These are phyloP conservation scores for Cyberlindnera subsufficiens DNA, from an alignment of 805 yeast genomes.

Conservation along the genomic window DNA sequence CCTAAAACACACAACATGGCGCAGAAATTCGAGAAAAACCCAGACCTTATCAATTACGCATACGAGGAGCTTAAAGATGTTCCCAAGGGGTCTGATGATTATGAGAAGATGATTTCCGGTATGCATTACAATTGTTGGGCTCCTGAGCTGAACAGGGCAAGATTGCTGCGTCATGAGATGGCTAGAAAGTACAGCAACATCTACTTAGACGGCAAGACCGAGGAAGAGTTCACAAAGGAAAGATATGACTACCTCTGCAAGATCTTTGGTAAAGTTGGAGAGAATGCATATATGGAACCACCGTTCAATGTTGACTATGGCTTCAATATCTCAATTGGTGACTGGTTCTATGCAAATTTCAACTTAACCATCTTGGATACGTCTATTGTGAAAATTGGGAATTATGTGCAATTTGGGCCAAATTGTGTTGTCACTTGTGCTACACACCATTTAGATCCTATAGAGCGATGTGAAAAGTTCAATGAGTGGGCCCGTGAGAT, in stretches of 20 bases:
- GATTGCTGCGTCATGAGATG: slow-evolving; percentile 23
- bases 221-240: slow-evolving; percentile 31
- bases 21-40: slow-evolving; percentile 23
- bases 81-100: slow-evolving; percentile 30
- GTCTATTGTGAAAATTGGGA: slow-evolving; percentile 54
- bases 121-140: slow-evolving; percentile 35
- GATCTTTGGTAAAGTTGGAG: slow-evolving; percentile 42
- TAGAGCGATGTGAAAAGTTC: slow-evolving; percentile 27
- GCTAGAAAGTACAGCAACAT: slow-evolving; percentile 24
- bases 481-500: slow-evolving; percentile 53
- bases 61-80: slow-evolving; percentile 17
- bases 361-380: slow-evolving; percentile 50
- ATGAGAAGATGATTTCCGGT: slow-evolving; percentile 52
- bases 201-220: slow-evolving; percentile 22
- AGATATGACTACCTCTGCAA: slow-evolving; percentile 25
- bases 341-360: slow-evolving; percentile 55
- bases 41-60: slow-evolving; percentile 17
- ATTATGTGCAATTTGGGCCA: slow-evolving; percentile 57
- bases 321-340: slow-evolving; percentile 50
- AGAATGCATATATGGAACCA: slow-evolving; percentile 39
- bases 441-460: slow-evolving; percentile 54
- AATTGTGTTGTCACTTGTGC: slow-evolving; percentile 56
- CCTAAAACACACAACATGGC: slow-evolving; percentile 12
- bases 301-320: slow-evolving; percentile 68
- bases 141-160: slow-evolving; percentile 22